These are phyloP conservation scores for Colletotrichum musae DNA, from an alignment of 2,329 filamentous ascomycete genomes.

Conservation along the genomic window DNA sequence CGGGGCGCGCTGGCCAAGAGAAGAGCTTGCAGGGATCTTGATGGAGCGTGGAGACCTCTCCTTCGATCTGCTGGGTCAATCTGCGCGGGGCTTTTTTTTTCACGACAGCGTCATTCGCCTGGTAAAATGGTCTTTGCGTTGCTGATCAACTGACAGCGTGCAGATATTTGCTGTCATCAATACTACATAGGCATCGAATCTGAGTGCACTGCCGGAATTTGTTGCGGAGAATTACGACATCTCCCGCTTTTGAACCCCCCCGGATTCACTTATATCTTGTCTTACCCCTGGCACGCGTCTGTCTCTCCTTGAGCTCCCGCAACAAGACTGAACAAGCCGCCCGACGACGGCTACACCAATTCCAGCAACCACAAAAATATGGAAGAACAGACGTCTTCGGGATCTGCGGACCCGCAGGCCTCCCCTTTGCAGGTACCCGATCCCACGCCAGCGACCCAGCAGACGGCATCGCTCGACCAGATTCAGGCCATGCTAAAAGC, in stretches of 20 bases:
- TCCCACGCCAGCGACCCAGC: constrained; percentile 21
- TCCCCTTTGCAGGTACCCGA: constrained; percentile 14
- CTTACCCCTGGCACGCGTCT: neutral
- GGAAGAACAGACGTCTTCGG: constrained; percentile 11
- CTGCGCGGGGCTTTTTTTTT: constrained; percentile 38
- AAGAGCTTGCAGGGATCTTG: constrained; percentile 24
- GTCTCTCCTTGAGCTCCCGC: no score
- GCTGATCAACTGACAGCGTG: neutral
- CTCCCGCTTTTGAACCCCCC: neutral
- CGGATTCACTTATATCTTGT: neutral
- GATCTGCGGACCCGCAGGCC: constrained; percentile 6
- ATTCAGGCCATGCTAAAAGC: constrained; percentile 69
- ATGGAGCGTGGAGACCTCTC: constrained; percentile 24
- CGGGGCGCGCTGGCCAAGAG: constrained; percentile 17
- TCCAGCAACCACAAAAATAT: constrained; percentile 4
- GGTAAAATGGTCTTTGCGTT: constrained; percentile 7
- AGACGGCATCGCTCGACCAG: constrained; percentile 57
- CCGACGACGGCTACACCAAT: no score
- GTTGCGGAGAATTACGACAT: no score
- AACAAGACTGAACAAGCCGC: no score
- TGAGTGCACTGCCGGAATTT: no score
- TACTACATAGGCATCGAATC: neutral
- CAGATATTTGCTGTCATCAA: neutral
- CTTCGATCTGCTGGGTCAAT: constrained; percentile 34
- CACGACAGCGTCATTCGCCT: constrained; percentile 24